These are phyloP conservation scores for Naegleria fowleri DNA, from an alignment of 208 protist species.

Conservation along the genomic window DNA sequence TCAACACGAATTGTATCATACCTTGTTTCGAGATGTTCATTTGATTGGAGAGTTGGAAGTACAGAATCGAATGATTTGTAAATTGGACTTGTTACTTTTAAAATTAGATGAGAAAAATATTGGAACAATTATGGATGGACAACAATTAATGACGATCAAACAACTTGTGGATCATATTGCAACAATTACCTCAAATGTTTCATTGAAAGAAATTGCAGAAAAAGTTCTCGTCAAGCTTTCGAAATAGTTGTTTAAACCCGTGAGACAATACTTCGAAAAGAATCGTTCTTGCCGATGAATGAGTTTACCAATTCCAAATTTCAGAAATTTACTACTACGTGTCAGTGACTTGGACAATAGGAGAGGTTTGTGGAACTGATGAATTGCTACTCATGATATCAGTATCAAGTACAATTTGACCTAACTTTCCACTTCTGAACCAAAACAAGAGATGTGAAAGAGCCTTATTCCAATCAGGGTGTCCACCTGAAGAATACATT, in stretches of 20 bases:
- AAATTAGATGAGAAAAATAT: not conserved
- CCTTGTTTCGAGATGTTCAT: not conserved
- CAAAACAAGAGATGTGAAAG: not conserved
- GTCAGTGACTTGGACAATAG: not conserved
- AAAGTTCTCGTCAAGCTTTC: not conserved
- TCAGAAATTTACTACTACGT: not conserved
- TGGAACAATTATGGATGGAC: no score
- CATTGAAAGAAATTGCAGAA: not conserved
- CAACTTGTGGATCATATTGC: not conserved
- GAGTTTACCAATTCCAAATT: no score
- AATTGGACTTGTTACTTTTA: not conserved
- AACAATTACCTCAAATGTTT: not conserved
- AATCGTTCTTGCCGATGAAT: not conserved
- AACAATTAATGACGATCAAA: not conserved
- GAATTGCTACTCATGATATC: not conserved
- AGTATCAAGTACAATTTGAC: not conserved
- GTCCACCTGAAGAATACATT: not conserved
- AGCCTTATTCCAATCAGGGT: not conserved
- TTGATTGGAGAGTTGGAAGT: not conserved
- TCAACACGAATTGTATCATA: not conserved
- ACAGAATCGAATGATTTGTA: not conserved
- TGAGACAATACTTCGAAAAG: not conserved
- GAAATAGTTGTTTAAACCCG: not conserved
- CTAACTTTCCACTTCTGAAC: conserved; percentile 4
- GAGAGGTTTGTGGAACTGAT: no score